Base-by-base conservation (phyloP, 2,329 filamentous ascomycete genomes). In the Lasiodiplodia theobromae region DNA sequence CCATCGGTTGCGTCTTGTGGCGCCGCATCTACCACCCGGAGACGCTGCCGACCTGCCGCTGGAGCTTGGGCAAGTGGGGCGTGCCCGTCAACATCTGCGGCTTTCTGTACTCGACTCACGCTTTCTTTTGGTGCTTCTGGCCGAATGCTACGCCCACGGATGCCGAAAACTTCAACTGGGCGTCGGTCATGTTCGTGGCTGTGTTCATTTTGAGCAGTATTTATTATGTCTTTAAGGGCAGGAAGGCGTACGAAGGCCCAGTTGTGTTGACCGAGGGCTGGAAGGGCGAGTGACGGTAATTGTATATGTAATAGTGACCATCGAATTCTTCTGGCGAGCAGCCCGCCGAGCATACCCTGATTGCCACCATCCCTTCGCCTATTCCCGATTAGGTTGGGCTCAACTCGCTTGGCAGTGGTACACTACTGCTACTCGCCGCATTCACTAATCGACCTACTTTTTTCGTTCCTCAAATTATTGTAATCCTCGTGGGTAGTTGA, bases 41-140 rank as follows among this genome's bases (percentile, higher is more conserved):
- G 25, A 68, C 68, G 4, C 67, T 70, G n/a, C 69, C 68, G 10
- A 52, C 11, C 18, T 52, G 54, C 25, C 68, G 68, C 23, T 70
- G 67, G 68, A 69, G 64, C 31, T 57, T 70, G 18, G 69, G 69
- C 10, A 37, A 54, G 6, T 68, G 56, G 49, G 69, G 69, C 18
- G 49, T 70, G 2, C 68, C 69, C 1, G 49, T 70, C 68, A 70
- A 70, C 51, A 54, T 75, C n/a, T 69, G 71, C 0, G 79, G 78
- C 5, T 67, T 82, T 8, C 60, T 78, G 11, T 83, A 80, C 66
- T 70, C 74, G 3, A 68, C 71, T 3, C 78, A 78, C 67, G 76
- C 77, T 5, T 80, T 82, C 69, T 81, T 82, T 70, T 82, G 79
- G 78, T 76, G 76, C 38, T 81, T 81, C 71, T 82, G 78, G 78